Conservation (phyloP, 305 asterid species). For the Ruellia speciosa region DNA sequence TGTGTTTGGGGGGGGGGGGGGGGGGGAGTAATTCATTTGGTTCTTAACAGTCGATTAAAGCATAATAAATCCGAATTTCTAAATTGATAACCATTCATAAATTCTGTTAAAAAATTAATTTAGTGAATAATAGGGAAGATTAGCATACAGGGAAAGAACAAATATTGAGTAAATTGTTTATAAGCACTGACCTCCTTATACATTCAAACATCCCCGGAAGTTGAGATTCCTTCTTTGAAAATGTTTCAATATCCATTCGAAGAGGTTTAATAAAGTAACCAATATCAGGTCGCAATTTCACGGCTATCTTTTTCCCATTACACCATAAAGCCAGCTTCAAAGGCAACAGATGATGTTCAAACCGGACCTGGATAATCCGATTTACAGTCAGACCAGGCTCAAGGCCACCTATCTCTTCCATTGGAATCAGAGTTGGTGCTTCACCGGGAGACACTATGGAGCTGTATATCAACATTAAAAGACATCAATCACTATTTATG, state of each 20-base stretch:
- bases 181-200: slow-evolving; percentile 62
- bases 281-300: slow-evolving; percentile 83
- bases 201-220: slow-evolving; percentile 91
- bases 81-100: too few relatives aligned
- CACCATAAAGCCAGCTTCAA: slow-evolving; percentile 67
- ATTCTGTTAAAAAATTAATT: too few relatives aligned
- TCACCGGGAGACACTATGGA: slow-evolving; percentile 34
- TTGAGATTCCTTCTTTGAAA: slow-evolving; percentile 64
- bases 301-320: slow-evolving; percentile 52
- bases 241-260: slow-evolving; percentile 55
- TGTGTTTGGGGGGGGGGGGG: too few relatives aligned
- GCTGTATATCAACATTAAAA: slow-evolving; percentile 39
- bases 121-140: background rate
- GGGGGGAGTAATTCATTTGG: too few relatives aligned
- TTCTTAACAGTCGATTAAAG: too few relatives aligned
- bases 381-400: slow-evolving; percentile 54
- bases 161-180: background rate
- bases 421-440: slow-evolving; percentile 46
- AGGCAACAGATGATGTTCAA: slow-evolving; percentile 90
- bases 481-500: slow-evolving; percentile 18
- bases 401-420: slow-evolving; percentile 63
- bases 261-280: slow-evolving; percentile 91
- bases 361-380: slow-evolving; percentile 62
- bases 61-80: too few relatives aligned
- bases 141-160: slow-evolving; percentile 7